phyloP scores from a whole-genome alignment of 208 protist genomes.

The Leishmania braziliensis region DNA sequence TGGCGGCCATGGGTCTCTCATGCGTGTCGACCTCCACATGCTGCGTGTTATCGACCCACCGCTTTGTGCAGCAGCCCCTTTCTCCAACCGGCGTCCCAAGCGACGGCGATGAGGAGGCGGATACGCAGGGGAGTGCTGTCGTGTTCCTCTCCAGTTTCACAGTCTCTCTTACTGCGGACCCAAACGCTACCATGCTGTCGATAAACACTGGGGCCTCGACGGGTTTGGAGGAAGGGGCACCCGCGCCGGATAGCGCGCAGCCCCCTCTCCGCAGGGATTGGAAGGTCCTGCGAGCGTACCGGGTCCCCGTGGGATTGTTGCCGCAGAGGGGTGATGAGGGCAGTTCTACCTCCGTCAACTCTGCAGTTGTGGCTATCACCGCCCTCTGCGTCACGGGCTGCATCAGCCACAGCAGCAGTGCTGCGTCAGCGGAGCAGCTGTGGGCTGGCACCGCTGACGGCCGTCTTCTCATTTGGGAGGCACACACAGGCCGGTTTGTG shows the following conservation, averaged over 20 bases:
- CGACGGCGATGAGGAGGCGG: not conserved
- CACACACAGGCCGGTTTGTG: slow-evolving; percentile 26
- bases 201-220: not conserved
- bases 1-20: slow-evolving; percentile 5
- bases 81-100: not conserved
- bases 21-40: not conserved
- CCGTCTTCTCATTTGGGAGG: slow-evolving; percentile 45
- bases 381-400: slow-evolving; percentile 20
- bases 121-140: not conserved
- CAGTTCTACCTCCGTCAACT: not conserved
- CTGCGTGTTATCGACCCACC: slow-evolving; percentile 24
- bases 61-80: not conserved
- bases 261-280: not conserved
- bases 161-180: not conserved
- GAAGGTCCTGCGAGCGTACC: slow-evolving; percentile 25
- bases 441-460: slow-evolving; percentile 48
- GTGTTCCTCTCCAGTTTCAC: not conserved
- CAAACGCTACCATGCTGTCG: too few relatives aligned
- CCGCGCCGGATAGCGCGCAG: not conserved
- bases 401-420: not conserved
- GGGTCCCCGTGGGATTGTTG: slow-evolving; percentile 8
- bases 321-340: not conserved
- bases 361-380: slow-evolving; percentile 2
- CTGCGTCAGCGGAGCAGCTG: slow-evolving; percentile 6
- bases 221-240: not conserved